phyloP scores from a whole-genome alignment of 2,329 filamentous ascomycete genomes.

The Diaporthe vexans region DNA sequence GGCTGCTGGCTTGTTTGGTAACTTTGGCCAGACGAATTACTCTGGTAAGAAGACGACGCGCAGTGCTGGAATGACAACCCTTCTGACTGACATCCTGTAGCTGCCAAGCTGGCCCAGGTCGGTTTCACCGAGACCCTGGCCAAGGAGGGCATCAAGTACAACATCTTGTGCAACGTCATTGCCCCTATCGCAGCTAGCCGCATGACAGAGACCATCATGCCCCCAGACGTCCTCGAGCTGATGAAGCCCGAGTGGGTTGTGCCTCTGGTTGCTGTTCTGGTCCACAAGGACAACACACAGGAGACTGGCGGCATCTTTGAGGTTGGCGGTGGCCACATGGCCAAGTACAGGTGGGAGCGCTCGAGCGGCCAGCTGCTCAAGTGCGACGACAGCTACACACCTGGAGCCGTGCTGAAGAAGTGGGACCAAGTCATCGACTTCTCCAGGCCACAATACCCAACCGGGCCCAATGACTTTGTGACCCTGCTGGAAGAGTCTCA shows the following conservation, averaged over 20 bases:
- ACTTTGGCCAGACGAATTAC: slow-evolving; percentile 97
- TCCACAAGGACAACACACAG: slow-evolving; percentile 84
- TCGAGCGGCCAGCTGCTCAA: slow-evolving; percentile 90
- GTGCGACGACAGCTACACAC: slow-evolving; percentile 89
- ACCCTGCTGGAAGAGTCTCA: slow-evolving; percentile 85
- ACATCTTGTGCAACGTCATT: slow-evolving; percentile 95
- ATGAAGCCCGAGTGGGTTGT: slow-evolving; percentile 96
- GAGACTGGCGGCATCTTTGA: slow-evolving; percentile 95
- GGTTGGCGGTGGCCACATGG: slow-evolving; percentile 90
- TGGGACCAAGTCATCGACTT: slow-evolving; percentile 93
- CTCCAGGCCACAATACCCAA: slow-evolving; percentile 85
- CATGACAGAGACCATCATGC: slow-evolving; percentile 97
- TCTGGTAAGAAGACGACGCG: slow-evolving; percentile 68
- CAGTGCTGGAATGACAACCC: not conserved
- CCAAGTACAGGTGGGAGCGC: slow-evolving; percentile 96
- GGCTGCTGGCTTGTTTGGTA: slow-evolving; percentile 95
- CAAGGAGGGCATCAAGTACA: slow-evolving; percentile 98
- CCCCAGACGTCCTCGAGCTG: slow-evolving; percentile 87
- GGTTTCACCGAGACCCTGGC: slow-evolving; percentile 98
- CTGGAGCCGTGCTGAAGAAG: slow-evolving; percentile 87
- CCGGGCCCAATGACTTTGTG: slow-evolving; percentile 90
- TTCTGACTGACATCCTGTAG: slow-evolving; percentile 53
- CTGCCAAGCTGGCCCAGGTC: slow-evolving; percentile 94
- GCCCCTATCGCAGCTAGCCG: slow-evolving; percentile 94
- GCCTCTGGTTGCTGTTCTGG: slow-evolving; percentile 88